phyloP scores from a whole-genome alignment of 257 asterid species.

The Petunia secreta region DNA sequence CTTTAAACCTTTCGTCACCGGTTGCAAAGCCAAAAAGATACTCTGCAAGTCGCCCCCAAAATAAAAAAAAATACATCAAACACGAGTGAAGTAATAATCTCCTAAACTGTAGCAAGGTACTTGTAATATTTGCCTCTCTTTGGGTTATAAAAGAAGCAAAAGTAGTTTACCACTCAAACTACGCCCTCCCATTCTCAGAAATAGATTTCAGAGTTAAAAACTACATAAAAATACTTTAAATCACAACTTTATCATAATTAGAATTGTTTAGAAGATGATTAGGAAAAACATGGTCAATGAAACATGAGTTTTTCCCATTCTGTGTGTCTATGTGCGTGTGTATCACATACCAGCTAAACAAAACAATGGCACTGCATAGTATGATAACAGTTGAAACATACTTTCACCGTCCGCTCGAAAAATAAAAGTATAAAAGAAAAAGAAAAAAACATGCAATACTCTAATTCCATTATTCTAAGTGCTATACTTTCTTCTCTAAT shows the following conservation, averaged over 20 bases:
- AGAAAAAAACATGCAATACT: background rate
- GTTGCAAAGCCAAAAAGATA: background rate
- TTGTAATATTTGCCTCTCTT: background rate
- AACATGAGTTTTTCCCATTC: background rate
- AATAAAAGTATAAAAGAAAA: too few relatives aligned
- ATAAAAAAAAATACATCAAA: background rate
- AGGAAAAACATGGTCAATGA: background rate
- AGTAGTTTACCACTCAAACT: background rate
- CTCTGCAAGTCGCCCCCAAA: conserved; percentile 3
- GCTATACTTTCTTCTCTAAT: conserved; percentile 9
- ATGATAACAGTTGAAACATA: background rate
- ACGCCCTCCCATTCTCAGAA: background rate
- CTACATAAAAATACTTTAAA: background rate
- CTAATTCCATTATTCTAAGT: background rate
- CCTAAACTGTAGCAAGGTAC: background rate
- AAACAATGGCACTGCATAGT: background rate
- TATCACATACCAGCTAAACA: background rate
- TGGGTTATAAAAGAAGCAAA: background rate
- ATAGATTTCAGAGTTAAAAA: background rate
- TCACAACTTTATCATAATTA: background rate
- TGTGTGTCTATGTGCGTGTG: background rate
- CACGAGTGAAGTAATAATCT: background rate
- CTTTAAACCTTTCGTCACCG: background rate
- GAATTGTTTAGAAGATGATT: background rate
- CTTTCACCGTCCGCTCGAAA: background rate